A percentile compares a stretch with the other conserved stretches of the same genome.
These are phyloP conservation scores for Colletotrichum theobromicola DNA, from an alignment of 2,329 filamentous ascomycete genomes.

Conservation along the genomic window DNA sequence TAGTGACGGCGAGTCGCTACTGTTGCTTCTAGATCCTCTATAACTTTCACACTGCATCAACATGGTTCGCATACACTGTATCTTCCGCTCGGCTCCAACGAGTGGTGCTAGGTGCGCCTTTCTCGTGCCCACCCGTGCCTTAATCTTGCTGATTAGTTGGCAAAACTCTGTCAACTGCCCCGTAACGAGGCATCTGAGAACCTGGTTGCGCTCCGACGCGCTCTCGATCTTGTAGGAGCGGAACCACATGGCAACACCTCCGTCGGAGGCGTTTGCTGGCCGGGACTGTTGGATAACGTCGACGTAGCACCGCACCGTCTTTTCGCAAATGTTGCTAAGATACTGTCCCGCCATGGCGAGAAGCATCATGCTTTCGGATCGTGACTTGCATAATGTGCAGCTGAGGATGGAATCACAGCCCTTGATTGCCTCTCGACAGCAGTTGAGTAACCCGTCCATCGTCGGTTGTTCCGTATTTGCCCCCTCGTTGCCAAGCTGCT, in stretches of 20 bases:
- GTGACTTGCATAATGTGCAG: background rate
- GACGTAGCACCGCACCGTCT: background rate
- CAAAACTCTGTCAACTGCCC: background rate
- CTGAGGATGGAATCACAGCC: background rate
- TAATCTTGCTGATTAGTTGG: background rate
- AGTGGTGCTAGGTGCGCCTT: background rate
- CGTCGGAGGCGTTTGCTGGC: background rate
- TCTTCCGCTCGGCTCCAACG: background rate
- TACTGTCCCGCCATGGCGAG: constrained; percentile 1
- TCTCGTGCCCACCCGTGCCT: background rate
- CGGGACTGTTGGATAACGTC: background rate
- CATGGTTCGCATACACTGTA: background rate
- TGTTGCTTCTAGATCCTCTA: background rate
- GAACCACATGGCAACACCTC: background rate
- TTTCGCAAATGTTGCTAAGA: constrained; percentile 5
- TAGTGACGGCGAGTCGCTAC: background rate
- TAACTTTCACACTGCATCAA: background rate
- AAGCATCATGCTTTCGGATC: constrained; percentile 9
- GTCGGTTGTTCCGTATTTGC: background rate
- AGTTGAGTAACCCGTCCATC: background rate
- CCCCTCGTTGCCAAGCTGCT: background rate
- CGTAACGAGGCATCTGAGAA: background rate
- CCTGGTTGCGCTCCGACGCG: background rate
- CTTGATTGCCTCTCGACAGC: background rate
- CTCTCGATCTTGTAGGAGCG: constrained; percentile 1